A percentile compares a stretch with the other conserved stretches of the same genome.
phyloP scores from a whole-genome alignment of 768 basidiomycete species.

The Trametes cubensis region DNA sequence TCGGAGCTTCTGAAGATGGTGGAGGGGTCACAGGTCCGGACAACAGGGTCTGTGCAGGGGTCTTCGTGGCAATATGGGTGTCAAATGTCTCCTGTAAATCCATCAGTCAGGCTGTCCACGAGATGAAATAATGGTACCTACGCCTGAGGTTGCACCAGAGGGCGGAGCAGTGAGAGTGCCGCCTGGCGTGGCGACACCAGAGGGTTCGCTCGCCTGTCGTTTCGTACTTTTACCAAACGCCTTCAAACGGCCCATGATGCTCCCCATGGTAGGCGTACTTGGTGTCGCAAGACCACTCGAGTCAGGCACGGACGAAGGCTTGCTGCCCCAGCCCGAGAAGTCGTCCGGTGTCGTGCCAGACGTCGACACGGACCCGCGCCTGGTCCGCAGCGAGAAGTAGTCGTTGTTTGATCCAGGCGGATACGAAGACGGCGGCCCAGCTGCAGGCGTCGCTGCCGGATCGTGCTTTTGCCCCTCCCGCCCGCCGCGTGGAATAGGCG shows the following conservation, averaged over 20 bases:
- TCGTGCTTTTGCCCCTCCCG: background rate
- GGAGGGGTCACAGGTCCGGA: slow-evolving; percentile 67
- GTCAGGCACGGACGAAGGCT: slow-evolving; percentile 9
- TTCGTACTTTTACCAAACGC: slow-evolving; percentile 66
- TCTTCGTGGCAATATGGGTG: slow-evolving; percentile 39
- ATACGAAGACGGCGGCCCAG: slow-evolving; percentile 6
- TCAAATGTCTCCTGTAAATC: slow-evolving; percentile 18
- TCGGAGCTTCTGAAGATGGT: slow-evolving; percentile 70
- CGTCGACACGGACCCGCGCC: slow-evolving; percentile 49
- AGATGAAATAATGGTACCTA: slow-evolving; percentile 21
- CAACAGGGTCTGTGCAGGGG: slow-evolving; percentile 58
- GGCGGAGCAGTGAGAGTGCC: slow-evolving; percentile 14
- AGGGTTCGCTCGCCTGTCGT: slow-evolving; percentile 36
- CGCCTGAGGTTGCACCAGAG: slow-evolving; percentile 28
- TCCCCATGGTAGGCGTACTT: slow-evolving; percentile 48
- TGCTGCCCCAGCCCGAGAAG: slow-evolving; percentile 44
- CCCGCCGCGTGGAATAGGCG: slow-evolving; percentile 25
- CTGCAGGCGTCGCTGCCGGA: background rate
- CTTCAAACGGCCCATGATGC: slow-evolving; percentile 81
- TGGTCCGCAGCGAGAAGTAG: slow-evolving; percentile 53
- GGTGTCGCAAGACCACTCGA: slow-evolving; percentile 46
- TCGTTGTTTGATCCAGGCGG: slow-evolving; percentile 38
- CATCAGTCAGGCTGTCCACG: background rate
- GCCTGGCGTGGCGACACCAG: slow-evolving; percentile 24
- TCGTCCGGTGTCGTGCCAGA: slow-evolving; percentile 48